Conservation (phyloP, 2,329 filamentous ascomycete species). For the Tolypocladium pustulatum region DNA sequence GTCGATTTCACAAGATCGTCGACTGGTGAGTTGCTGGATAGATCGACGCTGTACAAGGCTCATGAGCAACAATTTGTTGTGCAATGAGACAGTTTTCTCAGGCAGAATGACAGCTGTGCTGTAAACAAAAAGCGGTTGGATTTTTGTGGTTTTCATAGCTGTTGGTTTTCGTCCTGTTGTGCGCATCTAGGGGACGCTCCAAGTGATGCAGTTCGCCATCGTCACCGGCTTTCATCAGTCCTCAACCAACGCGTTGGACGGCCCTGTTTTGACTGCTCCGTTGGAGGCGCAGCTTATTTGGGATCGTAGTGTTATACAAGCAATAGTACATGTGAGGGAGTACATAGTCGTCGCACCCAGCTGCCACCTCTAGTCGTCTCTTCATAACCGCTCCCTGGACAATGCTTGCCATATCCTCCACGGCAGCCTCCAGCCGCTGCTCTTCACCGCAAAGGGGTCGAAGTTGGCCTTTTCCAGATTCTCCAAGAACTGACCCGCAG, state of each 20-base stretch:
- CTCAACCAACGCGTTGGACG: background rate
- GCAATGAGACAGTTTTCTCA: slow-evolving; percentile 11
- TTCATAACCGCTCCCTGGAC: slow-evolving; percentile 36
- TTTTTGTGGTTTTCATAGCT: background rate
- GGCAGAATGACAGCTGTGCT: background rate
- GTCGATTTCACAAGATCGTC: slow-evolving; percentile 39
- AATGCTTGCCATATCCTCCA: slow-evolving; percentile 56
- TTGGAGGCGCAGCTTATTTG: background rate
- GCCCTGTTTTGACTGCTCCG: background rate
- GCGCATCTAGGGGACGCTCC: background rate
- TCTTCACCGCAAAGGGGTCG: slow-evolving; percentile 61
- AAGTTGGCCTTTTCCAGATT: slow-evolving; percentile 74
- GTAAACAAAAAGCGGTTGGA: background rate
- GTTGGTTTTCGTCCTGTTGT: background rate
- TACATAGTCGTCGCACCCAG: background rate
- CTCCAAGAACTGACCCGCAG: slow-evolving; percentile 69
- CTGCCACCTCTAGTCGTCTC: background rate
- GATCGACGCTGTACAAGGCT: slow-evolving; percentile 35
- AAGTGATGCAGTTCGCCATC: background rate
- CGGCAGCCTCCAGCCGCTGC: slow-evolving; percentile 66
- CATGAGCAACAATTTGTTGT: slow-evolving; percentile 34
- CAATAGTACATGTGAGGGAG: background rate
- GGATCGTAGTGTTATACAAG: slow-evolving; percentile 3
- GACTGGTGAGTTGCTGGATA: slow-evolving; percentile 37
- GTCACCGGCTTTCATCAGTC: background rate